These are phyloP conservation scores for Calonectria multiphialidica DNA, from an alignment of 2,329 filamentous ascomycete species.

Conservation along the genomic window DNA sequence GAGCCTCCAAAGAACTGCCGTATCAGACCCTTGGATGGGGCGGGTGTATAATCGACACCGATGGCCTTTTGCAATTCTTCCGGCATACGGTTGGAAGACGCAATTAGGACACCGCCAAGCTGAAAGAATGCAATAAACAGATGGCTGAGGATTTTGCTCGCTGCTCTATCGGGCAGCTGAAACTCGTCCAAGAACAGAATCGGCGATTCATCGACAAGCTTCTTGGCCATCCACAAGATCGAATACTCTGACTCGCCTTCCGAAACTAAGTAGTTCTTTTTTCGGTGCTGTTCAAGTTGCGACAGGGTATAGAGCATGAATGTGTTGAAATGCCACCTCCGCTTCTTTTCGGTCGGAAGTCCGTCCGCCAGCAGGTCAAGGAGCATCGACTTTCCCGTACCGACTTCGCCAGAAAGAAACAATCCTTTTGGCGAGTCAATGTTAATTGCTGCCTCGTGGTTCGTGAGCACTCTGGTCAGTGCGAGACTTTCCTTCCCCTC, in stretches of 20 bases:
- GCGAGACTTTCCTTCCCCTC: constrained; percentile 71
- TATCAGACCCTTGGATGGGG: constrained; percentile 65
- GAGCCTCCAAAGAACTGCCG: constrained; percentile 60
- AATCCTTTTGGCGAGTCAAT: constrained; percentile 80
- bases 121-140: constrained; percentile 86
- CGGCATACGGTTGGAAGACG: constrained; percentile 86
- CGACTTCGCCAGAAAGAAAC: constrained; percentile 84
- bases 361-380: constrained; percentile 84
- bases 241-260: constrained; percentile 66
- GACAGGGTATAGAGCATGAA: constrained; percentile 86
- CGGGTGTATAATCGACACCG: constrained; percentile 74
- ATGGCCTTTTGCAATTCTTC: constrained; percentile 83
- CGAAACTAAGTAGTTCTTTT: constrained; percentile 39
- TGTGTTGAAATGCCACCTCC: constrained; percentile 85
- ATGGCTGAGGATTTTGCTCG: constrained; percentile 83
- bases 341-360: constrained; percentile 79
- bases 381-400: constrained; percentile 88
- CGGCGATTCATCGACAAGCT: constrained; percentile 79
- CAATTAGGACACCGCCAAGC: constrained; percentile 82
- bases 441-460: constrained; percentile 77
- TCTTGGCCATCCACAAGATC: constrained; percentile 79
- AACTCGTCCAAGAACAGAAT: constrained; percentile 88
- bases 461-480: constrained; percentile 76
- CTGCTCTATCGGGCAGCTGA: constrained; percentile 82
- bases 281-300: constrained; percentile 75